A percentile compares a stretch with the other conserved stretches of the same genome.
These are phyloP conservation scores for Candida sanyaensis DNA, from an alignment of 1,139 yeast genomes.

Conservation along the genomic window DNA sequence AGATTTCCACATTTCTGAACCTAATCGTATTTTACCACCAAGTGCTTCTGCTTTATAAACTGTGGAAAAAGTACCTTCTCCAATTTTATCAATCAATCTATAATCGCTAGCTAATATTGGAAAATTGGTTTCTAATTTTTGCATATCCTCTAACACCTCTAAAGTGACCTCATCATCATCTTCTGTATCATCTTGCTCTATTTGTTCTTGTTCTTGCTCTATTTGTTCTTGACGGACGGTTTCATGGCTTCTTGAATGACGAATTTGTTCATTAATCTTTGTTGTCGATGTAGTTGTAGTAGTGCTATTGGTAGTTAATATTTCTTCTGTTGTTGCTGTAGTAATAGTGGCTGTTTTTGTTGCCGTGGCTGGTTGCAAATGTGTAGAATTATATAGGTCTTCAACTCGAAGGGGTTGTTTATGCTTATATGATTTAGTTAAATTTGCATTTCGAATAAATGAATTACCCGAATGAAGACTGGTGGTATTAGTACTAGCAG, in stretches of 20 bases:
- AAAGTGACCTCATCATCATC: slow-evolving; percentile 48
- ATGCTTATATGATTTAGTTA: slow-evolving; percentile 7
- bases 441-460: slow-evolving; percentile 11
- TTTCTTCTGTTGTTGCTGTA: not conserved
- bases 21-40: slow-evolving; percentile 40
- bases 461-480: slow-evolving; percentile 4
- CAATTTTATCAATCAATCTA: slow-evolving; percentile 78
- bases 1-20: slow-evolving; percentile 47
- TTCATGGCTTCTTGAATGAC: not conserved
- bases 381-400: not conserved
- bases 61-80: slow-evolving; percentile 92
- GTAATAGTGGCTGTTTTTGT: not conserved
- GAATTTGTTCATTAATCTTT: not conserved
- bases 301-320: not conserved
- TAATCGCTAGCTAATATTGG: slow-evolving; percentile 62
- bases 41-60: slow-evolving; percentile 87
- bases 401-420: not conserved
- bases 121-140: slow-evolving; percentile 61
- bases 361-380: not conserved
- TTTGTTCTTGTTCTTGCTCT: too few species aligned
- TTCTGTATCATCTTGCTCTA: not conserved
- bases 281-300: slow-evolving; percentile 2
- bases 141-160: slow-evolving; percentile 68
- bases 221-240: too few species aligned
- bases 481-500: not conserved